A percentile compares a stretch with the other conserved stretches of the same genome.
phyloP scores from a whole-genome alignment of 2,329 filamentous ascomycete species.

The Trichoderma sp. region DNA sequence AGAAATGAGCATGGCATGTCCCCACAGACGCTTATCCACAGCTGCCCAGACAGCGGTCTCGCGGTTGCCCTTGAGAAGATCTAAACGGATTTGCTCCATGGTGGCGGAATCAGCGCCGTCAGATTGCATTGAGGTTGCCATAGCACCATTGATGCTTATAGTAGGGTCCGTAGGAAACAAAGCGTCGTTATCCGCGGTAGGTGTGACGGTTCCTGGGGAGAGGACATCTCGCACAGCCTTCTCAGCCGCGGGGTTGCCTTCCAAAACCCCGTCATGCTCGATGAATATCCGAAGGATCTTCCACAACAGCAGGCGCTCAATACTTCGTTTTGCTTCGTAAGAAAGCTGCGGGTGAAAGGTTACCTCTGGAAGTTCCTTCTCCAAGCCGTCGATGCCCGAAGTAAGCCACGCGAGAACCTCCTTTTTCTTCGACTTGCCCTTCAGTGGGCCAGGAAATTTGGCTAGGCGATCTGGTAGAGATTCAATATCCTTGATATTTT shows the following conservation, averaged over 20 bases:
- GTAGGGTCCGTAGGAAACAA: conserved; percentile 35
- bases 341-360: conserved; percentile 55
- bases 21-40: conserved; percentile 92
- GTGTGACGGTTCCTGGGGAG: conserved; percentile 55
- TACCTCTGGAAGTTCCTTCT: conserved; percentile 59
- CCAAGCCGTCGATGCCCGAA: conserved; percentile 73
- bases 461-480: conserved; percentile 72
- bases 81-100: conserved; percentile 71
- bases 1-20: conserved; percentile 90
- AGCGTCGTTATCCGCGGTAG: conserved; percentile 35
- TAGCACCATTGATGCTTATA: conserved; percentile 35
- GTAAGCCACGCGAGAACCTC: conserved; percentile 82
- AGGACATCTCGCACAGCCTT: conserved; percentile 76
- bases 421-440: conserved; percentile 93
- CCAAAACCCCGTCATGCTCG: conserved; percentile 82
- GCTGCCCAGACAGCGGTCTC: conserved; percentile 93
- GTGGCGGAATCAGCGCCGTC: conserved; percentile 72
- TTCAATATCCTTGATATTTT: conserved; percentile 72
- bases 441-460: conserved; percentile 88
- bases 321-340: conserved; percentile 68
- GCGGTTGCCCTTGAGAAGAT: conserved; percentile 78
- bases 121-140: conserved; percentile 49
- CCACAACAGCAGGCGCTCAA: conserved; percentile 85
- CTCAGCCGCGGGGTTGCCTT: conserved; percentile 72
- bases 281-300: conserved; percentile 81